Evolutionary conservation across 768 basidiomycete genomes (phyloP).

Genomic region (Tremella yokohamensis): DNA sequence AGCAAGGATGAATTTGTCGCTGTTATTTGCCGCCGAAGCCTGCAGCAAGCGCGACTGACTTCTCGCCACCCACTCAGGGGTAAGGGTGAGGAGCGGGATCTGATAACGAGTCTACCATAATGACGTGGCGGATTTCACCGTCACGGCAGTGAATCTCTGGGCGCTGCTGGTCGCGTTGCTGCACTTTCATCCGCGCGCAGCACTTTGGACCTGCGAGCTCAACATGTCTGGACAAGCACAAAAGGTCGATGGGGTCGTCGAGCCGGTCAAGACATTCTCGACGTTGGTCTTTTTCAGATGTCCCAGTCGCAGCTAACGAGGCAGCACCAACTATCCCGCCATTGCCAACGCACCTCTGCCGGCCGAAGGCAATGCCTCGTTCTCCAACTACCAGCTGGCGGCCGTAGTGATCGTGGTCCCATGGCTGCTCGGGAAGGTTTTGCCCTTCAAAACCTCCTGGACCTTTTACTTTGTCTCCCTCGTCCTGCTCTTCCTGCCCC

Average conservation of each 20-base stretch:
- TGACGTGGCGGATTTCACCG: too few species aligned
- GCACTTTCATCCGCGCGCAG: too few species aligned
- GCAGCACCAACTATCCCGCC: constrained; percentile 41
- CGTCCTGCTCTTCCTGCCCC: constrained; percentile 68
- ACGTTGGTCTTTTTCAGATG: constrained; percentile 6
- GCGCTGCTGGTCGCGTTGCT: too few species aligned
- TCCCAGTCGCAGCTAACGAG: background rate
- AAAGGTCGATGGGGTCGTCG: background rate
- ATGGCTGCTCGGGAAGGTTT: constrained; percentile 73
- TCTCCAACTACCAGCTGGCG: constrained; percentile 62
- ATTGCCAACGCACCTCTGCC: constrained; percentile 50
- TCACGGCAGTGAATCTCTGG: too few species aligned
- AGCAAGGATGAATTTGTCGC: too few species aligned
- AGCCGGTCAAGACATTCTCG: constrained; percentile 8
- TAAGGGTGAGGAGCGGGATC: too few species aligned
- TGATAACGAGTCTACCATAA: too few species aligned
- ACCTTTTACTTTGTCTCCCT: constrained; percentile 81
- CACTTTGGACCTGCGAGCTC: too few species aligned
- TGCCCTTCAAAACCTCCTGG: constrained; percentile 76
- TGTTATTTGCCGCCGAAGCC: too few species aligned
- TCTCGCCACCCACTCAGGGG: too few species aligned
- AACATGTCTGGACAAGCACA: background rate
- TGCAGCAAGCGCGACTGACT: too few species aligned
- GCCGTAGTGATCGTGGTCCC: constrained; percentile 73
- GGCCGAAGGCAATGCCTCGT: constrained; percentile 51